Percentiles rank a stretch among this genome's conserved stretches.
Evolutionary conservation across 768 basidiomycete genomes (phyloP).

Genomic region (Leccinum incarnatum): DNA sequence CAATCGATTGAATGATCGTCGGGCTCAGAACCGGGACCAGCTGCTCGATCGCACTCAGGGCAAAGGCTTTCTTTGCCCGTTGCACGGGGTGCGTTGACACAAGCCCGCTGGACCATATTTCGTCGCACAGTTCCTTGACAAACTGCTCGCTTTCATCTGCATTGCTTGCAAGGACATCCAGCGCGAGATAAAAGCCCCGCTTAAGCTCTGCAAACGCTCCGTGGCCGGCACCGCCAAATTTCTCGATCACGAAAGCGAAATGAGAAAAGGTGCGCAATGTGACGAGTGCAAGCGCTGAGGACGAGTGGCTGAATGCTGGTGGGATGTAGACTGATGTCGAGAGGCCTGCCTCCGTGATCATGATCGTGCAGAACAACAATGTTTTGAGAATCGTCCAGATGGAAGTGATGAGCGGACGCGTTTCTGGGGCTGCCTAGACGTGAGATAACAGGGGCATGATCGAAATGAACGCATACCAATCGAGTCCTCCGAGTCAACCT

Average conservation of each 20-base stretch:
- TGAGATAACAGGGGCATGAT: conserved; percentile 4
- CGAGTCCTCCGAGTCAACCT: conserved; percentile 14
- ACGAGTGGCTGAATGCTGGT: conserved; percentile 36
- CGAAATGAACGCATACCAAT: conserved; percentile 36
- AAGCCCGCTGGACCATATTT: conserved; percentile 26
- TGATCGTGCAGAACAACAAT: conserved; percentile 67
- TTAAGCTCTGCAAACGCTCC: conserved; percentile 70
- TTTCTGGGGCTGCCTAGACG: conserved; percentile 37
- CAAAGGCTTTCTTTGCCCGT: conserved; percentile 53
- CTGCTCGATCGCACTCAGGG: conserved; percentile 75
- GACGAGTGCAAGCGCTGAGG: conserved; percentile 50
- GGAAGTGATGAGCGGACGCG: conserved; percentile 43
- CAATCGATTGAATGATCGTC: conserved; percentile 48
- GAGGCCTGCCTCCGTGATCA: conserved; percentile 65
- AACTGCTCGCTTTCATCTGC: conserved; percentile 37
- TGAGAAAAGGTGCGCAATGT: conserved; percentile 59
- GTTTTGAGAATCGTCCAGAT: conserved; percentile 74
- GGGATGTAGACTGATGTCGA: conserved; percentile 52
- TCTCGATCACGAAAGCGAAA: conserved; percentile 73
- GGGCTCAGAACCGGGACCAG: conserved; percentile 61
- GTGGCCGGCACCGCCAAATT: conserved; percentile 64
- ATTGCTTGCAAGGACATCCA: conserved; percentile 64
- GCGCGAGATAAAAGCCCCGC: conserved; percentile 69
- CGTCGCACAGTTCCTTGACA: conserved; percentile 36
- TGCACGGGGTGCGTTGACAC: conserved; percentile 22